phyloP scores from a whole-genome alignment of 2,329 filamentous ascomycete genomes.

The Cryphonectria nitschkei region DNA sequence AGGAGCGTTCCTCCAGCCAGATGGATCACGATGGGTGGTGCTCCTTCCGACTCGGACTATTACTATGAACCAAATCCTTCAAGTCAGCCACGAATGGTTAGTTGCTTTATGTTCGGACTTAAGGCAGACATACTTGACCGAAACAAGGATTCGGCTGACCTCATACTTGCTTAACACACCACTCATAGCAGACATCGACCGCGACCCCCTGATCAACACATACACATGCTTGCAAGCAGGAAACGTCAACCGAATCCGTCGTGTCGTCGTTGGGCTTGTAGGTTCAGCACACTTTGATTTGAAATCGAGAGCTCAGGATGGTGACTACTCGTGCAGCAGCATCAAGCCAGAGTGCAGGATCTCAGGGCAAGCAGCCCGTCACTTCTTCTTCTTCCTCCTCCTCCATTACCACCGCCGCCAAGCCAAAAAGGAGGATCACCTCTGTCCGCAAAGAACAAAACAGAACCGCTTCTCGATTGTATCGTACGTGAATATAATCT shows the following conservation, averaged over 20 bases:
- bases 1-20: not conserved
- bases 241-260: not conserved
- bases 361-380: not conserved
- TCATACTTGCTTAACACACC: not conserved
- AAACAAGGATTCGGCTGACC: not conserved
- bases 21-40: not conserved
- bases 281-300: not conserved
- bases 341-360: not conserved
- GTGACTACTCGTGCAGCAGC: not conserved
- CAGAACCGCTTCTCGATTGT: conserved; percentile 34
- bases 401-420: not conserved
- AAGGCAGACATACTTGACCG: not conserved
- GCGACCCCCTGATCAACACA: not conserved
- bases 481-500: conserved; percentile 28
- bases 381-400: not conserved
- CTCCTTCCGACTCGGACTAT: not conserved
- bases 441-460: conserved; percentile 35
- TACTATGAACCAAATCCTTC: not conserved
- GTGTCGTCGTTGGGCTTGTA: not conserved
- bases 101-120: not conserved
- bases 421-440: conserved; percentile 28
- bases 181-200: not conserved
- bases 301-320: not conserved
- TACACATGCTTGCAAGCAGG: not conserved
- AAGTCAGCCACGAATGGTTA: not conserved